phyloP scores from a whole-genome alignment of 768 basidiomycete species.

The Leccinum barrowsii region DNA sequence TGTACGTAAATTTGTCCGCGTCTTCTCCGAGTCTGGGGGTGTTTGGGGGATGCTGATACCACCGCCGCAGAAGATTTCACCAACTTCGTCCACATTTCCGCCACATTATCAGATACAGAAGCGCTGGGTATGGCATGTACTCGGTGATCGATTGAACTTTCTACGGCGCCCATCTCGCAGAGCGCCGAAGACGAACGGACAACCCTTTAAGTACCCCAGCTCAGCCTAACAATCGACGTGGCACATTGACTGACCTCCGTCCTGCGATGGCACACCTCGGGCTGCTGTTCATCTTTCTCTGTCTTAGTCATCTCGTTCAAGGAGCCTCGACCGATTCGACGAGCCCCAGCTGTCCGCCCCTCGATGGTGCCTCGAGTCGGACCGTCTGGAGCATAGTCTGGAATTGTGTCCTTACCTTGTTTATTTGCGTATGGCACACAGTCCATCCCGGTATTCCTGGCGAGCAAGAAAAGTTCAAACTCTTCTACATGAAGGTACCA shows the following conservation, averaged over 20 bases:
- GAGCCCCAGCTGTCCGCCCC: neutral
- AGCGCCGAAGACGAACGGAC: neutral
- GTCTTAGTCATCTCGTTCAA: neutral
- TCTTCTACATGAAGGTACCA: neutral
- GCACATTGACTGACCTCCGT: neutral
- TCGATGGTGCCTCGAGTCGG: neutral
- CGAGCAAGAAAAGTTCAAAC: neutral
- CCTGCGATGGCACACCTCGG: neutral
- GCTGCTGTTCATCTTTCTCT: neutral
- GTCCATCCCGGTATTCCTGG: neutral
- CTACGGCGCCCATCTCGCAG: neutral
- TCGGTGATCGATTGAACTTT: neutral
- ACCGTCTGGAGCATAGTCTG: neutral
- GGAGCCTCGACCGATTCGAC: neutral
- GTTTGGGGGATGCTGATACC: neutral
- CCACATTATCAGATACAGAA: neutral
- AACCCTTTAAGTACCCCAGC: neutral
- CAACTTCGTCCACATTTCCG: neutral
- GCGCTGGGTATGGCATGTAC: neutral
- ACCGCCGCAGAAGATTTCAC: neutral
- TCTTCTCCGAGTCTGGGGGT: neutral
- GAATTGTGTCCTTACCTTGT: neutral
- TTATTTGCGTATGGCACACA: constrained; percentile 1
- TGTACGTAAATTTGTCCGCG: neutral
- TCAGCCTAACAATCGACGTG: neutral